Evolutionary conservation across 2,329 filamentous ascomycete species (phyloP), one percentile per base, ranked within the genome.

Genomic region (Fusarium ambrosium): DNA sequence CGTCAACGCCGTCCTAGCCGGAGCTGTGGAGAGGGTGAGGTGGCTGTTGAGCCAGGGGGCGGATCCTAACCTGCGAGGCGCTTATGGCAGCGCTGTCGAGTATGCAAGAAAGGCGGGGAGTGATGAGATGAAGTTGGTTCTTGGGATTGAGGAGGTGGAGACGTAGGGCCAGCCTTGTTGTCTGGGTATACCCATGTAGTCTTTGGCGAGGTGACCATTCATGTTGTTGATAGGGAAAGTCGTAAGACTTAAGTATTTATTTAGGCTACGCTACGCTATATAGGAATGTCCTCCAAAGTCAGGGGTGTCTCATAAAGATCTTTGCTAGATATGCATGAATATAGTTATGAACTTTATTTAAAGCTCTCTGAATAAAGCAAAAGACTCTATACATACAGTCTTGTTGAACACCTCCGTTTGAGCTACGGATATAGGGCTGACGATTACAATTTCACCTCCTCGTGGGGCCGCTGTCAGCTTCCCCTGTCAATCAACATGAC

Each of bases 41-140:
- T 77, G 75, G 75, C n/a, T 77, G 9, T 20, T 77, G 27, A 48
- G 16, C 13, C 69, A 67, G 22, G 75, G 75, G 7, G 73, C 73
- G 5, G 67, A 77, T 67, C 67, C 73, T 32, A 16, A 63, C 29
- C 4, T 56, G 13, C 62, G 32, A n/a, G 75, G 75, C 1, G 48
- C 51, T 6, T 73, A 61, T 34, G 73, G 75, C 4, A 77, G 68
- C 48, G 75, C 75, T 3, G 36, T 22, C 20, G 59, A 71, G 14
- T 64, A 61, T 53, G 75, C 66, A 6, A 16, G 9, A 11, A 59
- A 16, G 7, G 3, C 66, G 24, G 59, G 61, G 6, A 71, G 67
- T 18, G 48, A 66, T 6, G 60, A 76, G 37, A 76, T 77, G 73
- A 77, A 68, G 36, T 36, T 27, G 27, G 64, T 64, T 6, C 39